Evolutionary conservation across 305 asterid genomes (phyloP), one percentile per base, ranked within the genome.

Genomic region (Fraxinus latifolia): DNA sequence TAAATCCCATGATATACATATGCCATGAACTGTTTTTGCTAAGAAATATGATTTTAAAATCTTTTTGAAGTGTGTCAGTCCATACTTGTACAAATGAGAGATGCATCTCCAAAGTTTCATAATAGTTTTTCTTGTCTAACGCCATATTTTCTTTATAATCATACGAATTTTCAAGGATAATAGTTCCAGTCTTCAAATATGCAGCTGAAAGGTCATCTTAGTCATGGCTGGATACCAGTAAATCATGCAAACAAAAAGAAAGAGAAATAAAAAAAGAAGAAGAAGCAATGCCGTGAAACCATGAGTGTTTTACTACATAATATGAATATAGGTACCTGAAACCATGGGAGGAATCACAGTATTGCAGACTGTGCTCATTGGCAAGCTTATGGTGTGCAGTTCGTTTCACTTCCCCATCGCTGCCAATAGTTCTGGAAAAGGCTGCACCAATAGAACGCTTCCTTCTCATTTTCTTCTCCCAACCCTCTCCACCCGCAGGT

Each of bases 391-490:
- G 92, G 82, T 91, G 95, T 86, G 88, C 79, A 77, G 82, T 80
- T 76, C 97, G 89, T 87, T 92, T 96, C 79, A 87, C 79, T 82
- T 93, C 98, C 72, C 91, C 94, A 67, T 92, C 97, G 65, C 85
- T 88, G 77, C 90, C 99, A 85, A 80, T 80, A 44, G 98, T 83
- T 90, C 98, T 93, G 55, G 95, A 86, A 84, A 87, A 80, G 76
- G 87, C 97, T 21, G 93, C 88, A 77, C 99, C 98, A 87, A 92
- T 95, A 82, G 99, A 95, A 12, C 98, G 99, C 84, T 96, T 96
- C 87, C 96, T 89, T 90, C 91, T 96, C 97, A 93, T 95, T 87
- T 92, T 96, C 86, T 88, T 96, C 85, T 95, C 99, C 98, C 98
- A 95, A 53, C 93, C 93, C 87, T 96, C 99, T 70, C 98, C 99